Evolutionary conservation across 371 early-diverging fungal genomes (phyloP).

Genomic region (Nematocida sp.): DNA sequence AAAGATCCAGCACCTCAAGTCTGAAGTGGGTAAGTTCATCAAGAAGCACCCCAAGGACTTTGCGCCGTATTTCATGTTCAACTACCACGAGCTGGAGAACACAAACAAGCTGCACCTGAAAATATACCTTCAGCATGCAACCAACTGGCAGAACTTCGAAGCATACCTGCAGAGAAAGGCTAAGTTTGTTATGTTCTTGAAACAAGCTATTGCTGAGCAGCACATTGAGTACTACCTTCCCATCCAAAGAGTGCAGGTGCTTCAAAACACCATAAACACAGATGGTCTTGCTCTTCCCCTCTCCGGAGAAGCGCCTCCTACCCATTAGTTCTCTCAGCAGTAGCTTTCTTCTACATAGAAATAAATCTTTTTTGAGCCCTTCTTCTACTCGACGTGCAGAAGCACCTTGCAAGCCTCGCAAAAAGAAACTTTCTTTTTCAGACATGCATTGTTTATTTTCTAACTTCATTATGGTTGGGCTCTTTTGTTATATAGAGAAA

Average conservation of each 20-base stretch:
- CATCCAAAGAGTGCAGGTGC: slow-evolving; percentile 52
- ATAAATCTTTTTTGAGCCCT: too few species aligned
- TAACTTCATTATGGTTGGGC: too few species aligned
- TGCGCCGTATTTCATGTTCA: slow-evolving; percentile 63
- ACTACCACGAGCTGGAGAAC: slow-evolving; percentile 64
- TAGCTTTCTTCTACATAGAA: too few species aligned
- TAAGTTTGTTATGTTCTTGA: slow-evolving; percentile 61
- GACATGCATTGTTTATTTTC: too few species aligned
- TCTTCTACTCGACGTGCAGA: too few species aligned
- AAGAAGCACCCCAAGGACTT: slow-evolving; percentile 58
- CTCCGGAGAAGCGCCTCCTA: too few species aligned
- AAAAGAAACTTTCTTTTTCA: too few species aligned
- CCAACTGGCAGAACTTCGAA: slow-evolving; percentile 65
- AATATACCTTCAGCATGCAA: slow-evolving; percentile 63
- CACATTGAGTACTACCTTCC: slow-evolving; percentile 62
- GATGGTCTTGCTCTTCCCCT: not conserved
- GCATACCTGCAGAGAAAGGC: slow-evolving; percentile 61
- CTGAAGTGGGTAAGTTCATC: slow-evolving; percentile 55
- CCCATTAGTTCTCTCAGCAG: too few species aligned
- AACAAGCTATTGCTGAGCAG: slow-evolving; percentile 49
- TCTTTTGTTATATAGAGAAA: too few species aligned
- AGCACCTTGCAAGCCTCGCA: too few species aligned
- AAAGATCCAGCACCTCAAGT: slow-evolving; percentile 58
- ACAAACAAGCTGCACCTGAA: slow-evolving; percentile 63
- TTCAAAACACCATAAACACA: not conserved